Percentiles rank a stretch among this genome's conserved stretches.
These are phyloP conservation scores for Puya raimondii DNA, from an alignment of 176 grass and related monocot species.

Conservation along the genomic window DNA sequence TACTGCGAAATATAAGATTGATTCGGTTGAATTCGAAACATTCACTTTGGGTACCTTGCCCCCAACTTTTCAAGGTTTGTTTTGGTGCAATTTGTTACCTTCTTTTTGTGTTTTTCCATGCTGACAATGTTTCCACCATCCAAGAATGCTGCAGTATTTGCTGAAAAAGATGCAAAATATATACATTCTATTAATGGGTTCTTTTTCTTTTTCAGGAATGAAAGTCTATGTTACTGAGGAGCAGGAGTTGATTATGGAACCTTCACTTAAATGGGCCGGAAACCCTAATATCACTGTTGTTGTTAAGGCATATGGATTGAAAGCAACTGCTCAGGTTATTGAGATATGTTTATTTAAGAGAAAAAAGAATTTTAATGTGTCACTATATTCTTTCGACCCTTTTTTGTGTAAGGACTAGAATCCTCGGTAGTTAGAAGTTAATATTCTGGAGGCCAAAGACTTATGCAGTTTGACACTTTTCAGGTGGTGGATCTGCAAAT, in stretches of 20 bases:
- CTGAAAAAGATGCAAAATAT: background rate
- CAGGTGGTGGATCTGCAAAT: constrained; percentile 94
- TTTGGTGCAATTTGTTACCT: background rate
- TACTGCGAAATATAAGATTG: constrained; percentile 72
- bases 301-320: constrained; percentile 73
- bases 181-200: background rate
- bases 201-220: constrained; percentile 56
- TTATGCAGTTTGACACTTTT: constrained; percentile 7
- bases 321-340: constrained; percentile 63
- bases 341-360: background rate
- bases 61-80: constrained; percentile 88
- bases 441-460: background rate
- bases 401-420: background rate
- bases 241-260: constrained; percentile 96
- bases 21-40: constrained; percentile 81
- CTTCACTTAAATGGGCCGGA: constrained; percentile 93
- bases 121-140: background rate
- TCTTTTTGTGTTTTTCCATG: constrained; percentile 5
- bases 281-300: constrained; percentile 80
- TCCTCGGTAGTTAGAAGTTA: background rate
- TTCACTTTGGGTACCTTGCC: constrained; percentile 86
- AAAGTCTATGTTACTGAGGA: constrained; percentile 90
- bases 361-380: background rate
- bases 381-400: background rate
- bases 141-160: background rate